Percentiles rank a stretch among this genome's conserved stretches.
Conservation (phyloP, 2,329 filamentous ascomycete genomes). For the Ascochyta pisi region DNA sequence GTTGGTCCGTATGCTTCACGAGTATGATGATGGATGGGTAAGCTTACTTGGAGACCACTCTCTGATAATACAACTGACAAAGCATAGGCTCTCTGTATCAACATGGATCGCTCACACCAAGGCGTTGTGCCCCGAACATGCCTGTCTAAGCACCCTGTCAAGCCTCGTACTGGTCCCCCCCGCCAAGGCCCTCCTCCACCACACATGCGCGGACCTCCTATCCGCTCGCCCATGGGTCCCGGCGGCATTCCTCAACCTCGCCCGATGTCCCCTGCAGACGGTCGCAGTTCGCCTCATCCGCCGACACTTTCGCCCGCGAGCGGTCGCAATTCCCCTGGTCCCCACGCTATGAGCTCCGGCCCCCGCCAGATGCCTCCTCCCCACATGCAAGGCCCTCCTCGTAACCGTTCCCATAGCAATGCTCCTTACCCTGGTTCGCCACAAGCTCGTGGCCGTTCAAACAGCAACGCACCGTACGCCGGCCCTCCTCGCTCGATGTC, state of each 20-base stretch:
- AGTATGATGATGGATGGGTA: slow-evolving; percentile 99
- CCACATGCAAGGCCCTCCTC: slow-evolving; percentile 31
- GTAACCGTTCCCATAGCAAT: slow-evolving; percentile 48
- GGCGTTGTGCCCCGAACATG: slow-evolving; percentile 94
- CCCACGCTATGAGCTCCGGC: slow-evolving; percentile 44
- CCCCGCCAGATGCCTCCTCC: slow-evolving; percentile 40
- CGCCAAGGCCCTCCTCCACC: slow-evolving; percentile 60
- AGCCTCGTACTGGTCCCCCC: slow-evolving; percentile 70
- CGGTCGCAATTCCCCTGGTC: slow-evolving; percentile 40
- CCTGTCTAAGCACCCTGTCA: slow-evolving; percentile 88
- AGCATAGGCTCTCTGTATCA: slow-evolving; percentile 81
- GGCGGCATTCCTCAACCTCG: slow-evolving; percentile 42
- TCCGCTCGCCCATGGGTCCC: slow-evolving; percentile 41
- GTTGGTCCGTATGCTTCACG: slow-evolving; percentile 86
- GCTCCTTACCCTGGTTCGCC: slow-evolving; percentile 38
- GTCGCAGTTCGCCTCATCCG: slow-evolving; percentile 54
- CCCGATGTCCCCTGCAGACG: slow-evolving; percentile 55
- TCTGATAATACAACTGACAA: slow-evolving; percentile 25
- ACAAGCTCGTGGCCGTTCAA: slow-evolving; percentile 38
- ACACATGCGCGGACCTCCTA: slow-evolving; percentile 42
- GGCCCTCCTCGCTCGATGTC: slow-evolving; percentile 47
- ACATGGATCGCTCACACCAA: slow-evolving; percentile 87
- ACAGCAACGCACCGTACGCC: slow-evolving; percentile 49
- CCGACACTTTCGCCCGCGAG: slow-evolving; percentile 52
- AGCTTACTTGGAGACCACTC: slow-evolving; percentile 49